These are phyloP conservation scores for Colletotrichum tabaci DNA, from an alignment of 2,329 filamentous ascomycete species.

Conservation along the genomic window DNA sequence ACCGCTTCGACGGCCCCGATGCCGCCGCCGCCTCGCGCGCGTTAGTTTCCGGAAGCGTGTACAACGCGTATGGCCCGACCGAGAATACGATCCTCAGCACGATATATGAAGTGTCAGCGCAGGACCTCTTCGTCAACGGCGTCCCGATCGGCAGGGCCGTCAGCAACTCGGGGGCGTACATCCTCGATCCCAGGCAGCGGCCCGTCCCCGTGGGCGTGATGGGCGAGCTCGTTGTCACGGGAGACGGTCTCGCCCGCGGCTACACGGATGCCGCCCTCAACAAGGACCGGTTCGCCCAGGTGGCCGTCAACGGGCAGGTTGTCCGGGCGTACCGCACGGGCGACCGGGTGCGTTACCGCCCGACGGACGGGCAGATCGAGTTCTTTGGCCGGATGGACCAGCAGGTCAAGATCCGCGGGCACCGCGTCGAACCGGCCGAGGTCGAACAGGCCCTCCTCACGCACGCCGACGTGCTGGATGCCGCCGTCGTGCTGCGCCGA, in stretches of 20 bases:
- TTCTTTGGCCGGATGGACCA: slow-evolving; percentile 49
- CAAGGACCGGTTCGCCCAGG: slow-evolving; percentile 41
- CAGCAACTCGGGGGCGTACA: slow-evolving; percentile 44
- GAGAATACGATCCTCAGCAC: slow-evolving; percentile 43
- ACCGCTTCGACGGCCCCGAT: slow-evolving; percentile 42
- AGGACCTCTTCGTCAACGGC: slow-evolving; percentile 37
- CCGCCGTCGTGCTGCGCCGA: slow-evolving; percentile 40
- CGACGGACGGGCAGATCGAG: slow-evolving; percentile 45
- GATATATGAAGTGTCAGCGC: slow-evolving; percentile 25
- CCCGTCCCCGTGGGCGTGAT: slow-evolving; percentile 47
- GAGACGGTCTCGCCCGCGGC: slow-evolving; percentile 42
- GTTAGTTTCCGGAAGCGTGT: neutral
- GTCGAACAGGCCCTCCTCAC: slow-evolving; percentile 46
- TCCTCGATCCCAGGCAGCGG: slow-evolving; percentile 46
- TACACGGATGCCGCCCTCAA: slow-evolving; percentile 34
- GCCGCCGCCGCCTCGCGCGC: slow-evolving; percentile 2
- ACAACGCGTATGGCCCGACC: slow-evolving; percentile 43
- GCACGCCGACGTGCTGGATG: slow-evolving; percentile 41
- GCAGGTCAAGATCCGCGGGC: slow-evolving; percentile 52
- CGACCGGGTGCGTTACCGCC: slow-evolving; percentile 46
- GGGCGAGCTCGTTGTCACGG: slow-evolving; percentile 49
- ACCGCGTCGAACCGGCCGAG: slow-evolving; percentile 49
- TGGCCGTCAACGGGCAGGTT: slow-evolving; percentile 17
- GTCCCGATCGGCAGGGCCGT: slow-evolving; percentile 44
- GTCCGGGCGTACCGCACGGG: slow-evolving; percentile 48